Conservation (phyloP, 805 yeast species). For the Saturnispora hagleri region DNA sequence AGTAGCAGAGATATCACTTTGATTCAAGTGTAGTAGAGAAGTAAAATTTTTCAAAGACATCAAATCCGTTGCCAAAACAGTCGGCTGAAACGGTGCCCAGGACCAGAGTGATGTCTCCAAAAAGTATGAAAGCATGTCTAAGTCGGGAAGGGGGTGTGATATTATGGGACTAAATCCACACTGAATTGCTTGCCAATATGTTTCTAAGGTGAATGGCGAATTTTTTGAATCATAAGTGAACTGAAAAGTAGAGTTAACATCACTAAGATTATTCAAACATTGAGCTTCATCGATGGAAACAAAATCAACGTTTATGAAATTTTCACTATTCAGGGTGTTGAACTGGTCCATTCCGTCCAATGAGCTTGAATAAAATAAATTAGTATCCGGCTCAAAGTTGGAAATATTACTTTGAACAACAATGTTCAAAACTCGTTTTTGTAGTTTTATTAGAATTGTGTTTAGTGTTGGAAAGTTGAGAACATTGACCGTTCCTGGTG, state of each 20-base stretch:
- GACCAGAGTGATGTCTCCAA: conserved; percentile 51
- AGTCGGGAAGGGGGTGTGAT: conserved; percentile 27
- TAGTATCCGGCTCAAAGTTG: conserved; percentile 12
- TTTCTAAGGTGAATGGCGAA: conserved; percentile 29
- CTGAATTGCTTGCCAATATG: conserved; percentile 32
- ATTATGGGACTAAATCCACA: conserved; percentile 67
- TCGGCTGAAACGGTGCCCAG: conserved; percentile 59
- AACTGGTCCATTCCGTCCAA: neutral
- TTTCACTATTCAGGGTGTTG: neutral
- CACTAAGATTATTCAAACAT: neutral
- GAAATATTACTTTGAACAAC: conserved; percentile 21
- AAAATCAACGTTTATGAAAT: conserved; percentile 1
- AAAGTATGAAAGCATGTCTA: conserved; percentile 25
- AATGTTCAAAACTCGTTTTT: conserved; percentile 30
- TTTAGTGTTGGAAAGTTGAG: conserved; percentile 5
- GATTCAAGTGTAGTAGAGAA: neutral
- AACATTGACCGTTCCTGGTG: conserved; percentile 5
- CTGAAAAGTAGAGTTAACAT: conserved; percentile 6
- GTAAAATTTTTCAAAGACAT: neutral
- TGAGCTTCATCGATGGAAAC: neutral
- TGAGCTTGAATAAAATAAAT: conserved; percentile 5
- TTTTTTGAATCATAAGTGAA: conserved; percentile 31
- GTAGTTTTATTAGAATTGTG: conserved; percentile 27
- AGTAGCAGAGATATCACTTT: neutral
- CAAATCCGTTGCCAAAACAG: conserved; percentile 8